phyloP scores from a whole-genome alignment of 2,329 filamentous ascomycete genomes.

The Septoria petroselini region DNA sequence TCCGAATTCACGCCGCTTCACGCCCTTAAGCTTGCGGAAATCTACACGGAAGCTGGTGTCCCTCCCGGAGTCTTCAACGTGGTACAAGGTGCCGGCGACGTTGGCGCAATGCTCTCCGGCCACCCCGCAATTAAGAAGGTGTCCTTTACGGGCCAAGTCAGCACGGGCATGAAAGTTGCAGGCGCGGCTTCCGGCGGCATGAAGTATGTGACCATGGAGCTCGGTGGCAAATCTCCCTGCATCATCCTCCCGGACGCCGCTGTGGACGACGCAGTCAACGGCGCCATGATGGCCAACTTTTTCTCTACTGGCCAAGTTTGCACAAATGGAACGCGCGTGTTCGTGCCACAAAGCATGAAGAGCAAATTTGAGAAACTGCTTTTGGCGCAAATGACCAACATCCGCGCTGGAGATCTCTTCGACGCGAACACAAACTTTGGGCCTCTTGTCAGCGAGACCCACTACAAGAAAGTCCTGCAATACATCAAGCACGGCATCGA shows the following conservation, averaged over 20 bases:
- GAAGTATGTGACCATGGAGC: conserved; percentile 91
- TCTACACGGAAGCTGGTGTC: conserved; percentile 75
- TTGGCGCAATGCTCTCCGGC: conserved; percentile 70
- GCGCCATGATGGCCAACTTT: conserved; percentile 92
- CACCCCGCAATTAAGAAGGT: conserved; percentile 77
- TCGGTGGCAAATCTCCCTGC: conserved; percentile 81
- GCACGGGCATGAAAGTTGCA: conserved; percentile 79
- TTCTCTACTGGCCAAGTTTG: conserved; percentile 89
- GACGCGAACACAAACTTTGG: conserved; percentile 76
- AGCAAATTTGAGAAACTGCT: conserved; percentile 65
- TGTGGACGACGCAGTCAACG: conserved; percentile 75
- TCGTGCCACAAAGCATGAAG: conserved; percentile 67
- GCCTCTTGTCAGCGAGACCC: conserved; percentile 70
- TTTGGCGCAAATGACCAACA: conserved; percentile 64
- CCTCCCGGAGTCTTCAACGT: conserved; percentile 85
- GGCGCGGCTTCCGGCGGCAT: conserved; percentile 70
- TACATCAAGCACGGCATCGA: conserved; percentile 76
- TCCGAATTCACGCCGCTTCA: conserved; percentile 86
- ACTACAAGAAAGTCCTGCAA: conserved; percentile 71
- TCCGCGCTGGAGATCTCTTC: conserved; percentile 70
- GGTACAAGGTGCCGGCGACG: conserved; percentile 73
- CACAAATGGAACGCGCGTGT: conserved; percentile 87
- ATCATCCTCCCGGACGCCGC: conserved; percentile 78
- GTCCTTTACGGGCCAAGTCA: conserved; percentile 83
- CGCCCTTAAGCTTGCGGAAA: conserved; percentile 67